Base-by-base conservation (phyloP, 352 stramenopile species). In the Phytophthora foliorum region DNA sequence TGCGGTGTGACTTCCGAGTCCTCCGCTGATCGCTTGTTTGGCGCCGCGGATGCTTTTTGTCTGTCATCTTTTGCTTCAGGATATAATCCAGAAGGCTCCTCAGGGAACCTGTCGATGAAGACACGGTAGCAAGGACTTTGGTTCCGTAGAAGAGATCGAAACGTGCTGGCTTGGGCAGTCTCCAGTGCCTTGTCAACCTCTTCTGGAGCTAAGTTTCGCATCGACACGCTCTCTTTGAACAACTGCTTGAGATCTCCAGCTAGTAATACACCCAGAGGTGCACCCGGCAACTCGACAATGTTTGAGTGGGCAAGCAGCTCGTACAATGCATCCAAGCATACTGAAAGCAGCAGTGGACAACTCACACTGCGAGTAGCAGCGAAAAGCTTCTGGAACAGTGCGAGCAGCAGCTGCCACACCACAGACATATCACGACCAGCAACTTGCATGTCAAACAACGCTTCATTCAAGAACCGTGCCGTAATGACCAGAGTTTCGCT, bases 401-500 rank as follows among this genome's bases (percentile, higher is more conserved):
- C 38, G 10, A 67, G 22, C 7, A 84, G 44, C 21, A 90, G 41
- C 51, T 79, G 69, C 67, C 68, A 84, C n/a, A 82, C 77, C 13
- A 89, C 59, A 11, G 71, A 54, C 19, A 77, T 59, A 51, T 92
- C 84, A 11, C 27, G 41, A 17, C 41, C 34, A 13, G 72, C 67
- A n/a, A 88, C 69, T 64, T 85, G 80, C 5, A 90, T 66, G 45
- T 90, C 84, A 31, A 68, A 81, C 25, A 92, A 56, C 1, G 70
- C 48, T 5, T 54, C 44, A 13, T 75, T 64, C 24, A 82, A 36
- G 21, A 92, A 92, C 45, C 63, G 70, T 42, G 77, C 77, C 27
- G 76, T 71, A 10, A 48, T 56, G 8, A 76, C 53, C 6, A 72
- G 45, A 14, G 54, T 57, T 6, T 48, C 46, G 17, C 27, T 63